Evolutionary conservation across 2,329 filamentous ascomycete species (phyloP).

Genomic region (Ceratocystis eucalypticola): DNA sequence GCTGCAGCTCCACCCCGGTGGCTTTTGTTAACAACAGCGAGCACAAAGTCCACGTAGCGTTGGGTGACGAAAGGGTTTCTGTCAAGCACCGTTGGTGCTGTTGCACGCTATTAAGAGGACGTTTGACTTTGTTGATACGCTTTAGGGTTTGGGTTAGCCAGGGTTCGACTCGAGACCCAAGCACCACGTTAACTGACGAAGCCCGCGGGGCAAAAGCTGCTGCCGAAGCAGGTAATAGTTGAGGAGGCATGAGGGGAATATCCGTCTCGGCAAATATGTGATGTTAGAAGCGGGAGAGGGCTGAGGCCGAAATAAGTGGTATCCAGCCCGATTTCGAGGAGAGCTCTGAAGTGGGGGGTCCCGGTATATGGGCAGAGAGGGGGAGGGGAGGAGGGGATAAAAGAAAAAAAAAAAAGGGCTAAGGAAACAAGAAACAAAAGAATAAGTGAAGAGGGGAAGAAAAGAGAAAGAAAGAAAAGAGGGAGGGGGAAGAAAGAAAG

Average conservation of each 20-base stretch:
- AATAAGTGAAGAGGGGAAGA: conserved; percentile 9
- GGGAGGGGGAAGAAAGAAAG: conserved; percentile 11
- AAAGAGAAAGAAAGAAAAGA: conserved; percentile 9
- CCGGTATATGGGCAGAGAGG: conserved; percentile 5
- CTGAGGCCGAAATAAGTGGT: conserved; percentile 11
- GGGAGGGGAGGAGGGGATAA: conserved; percentile 23
- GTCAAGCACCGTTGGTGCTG: conserved; percentile 94
- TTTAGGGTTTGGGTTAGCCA: conserved; percentile 96
- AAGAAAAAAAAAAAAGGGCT: conserved; percentile 23
- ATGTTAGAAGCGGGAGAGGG: conserved; percentile 17
- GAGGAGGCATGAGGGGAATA: conserved; percentile 59
- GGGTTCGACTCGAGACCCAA: conserved; percentile 81
- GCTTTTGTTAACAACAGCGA: conserved; percentile 87
- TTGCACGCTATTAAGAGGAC: conserved; percentile 88
- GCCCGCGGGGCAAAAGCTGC: conserved; percentile 86
- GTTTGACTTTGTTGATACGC: conserved; percentile 91
- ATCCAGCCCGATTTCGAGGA: neutral
- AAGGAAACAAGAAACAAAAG: conserved; percentile 24
- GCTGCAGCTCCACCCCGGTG: conserved; percentile 69
- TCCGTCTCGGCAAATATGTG: neutral
- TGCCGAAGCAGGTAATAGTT: conserved; percentile 87
- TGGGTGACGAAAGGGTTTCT: conserved; percentile 76
- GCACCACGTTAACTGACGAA: conserved; percentile 84
- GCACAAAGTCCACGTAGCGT: conserved; percentile 88
- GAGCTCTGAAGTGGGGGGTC: conserved; percentile 9